Evolutionary conservation across 176 grass and related monocot genomes (phyloP).

Genomic region (Aegilops sharonensis): DNA sequence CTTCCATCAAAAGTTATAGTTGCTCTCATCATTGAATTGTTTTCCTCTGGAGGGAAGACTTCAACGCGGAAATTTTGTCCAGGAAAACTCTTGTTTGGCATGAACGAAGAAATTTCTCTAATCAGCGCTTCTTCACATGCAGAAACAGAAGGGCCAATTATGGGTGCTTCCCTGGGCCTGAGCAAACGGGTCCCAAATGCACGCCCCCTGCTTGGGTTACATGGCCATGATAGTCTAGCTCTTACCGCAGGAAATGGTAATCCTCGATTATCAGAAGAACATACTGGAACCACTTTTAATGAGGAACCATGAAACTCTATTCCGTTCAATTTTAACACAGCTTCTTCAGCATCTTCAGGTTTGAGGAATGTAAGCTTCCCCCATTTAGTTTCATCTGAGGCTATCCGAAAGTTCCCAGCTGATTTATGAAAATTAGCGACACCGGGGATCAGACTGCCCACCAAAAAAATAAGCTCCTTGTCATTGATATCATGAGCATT

Average conservation of each 20-base stretch:
- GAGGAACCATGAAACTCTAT: conserved; percentile 64
- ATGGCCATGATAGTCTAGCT: conserved; percentile 74
- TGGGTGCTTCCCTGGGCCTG: conserved; percentile 42
- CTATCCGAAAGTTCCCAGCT: conserved; percentile 34
- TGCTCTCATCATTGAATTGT: conserved; percentile 63
- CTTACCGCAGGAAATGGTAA: conserved; percentile 76
- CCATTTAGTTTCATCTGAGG: conserved; percentile 63
- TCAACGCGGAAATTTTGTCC: conserved; percentile 72
- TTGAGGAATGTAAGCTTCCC: conserved; percentile 77
- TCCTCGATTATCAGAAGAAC: conserved; percentile 28
- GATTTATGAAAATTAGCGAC: conserved; percentile 60
- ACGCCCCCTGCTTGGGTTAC: conserved; percentile 56
- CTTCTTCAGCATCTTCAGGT: conserved; percentile 65
- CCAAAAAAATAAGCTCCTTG: conserved; percentile 67
- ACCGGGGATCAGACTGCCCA: conserved; percentile 51
- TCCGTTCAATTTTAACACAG: conserved; percentile 63
- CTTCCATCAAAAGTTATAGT: conserved; percentile 74
- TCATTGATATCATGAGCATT: conserved; percentile 59
- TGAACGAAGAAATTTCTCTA: conserved; percentile 66
- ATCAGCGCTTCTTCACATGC: conserved; percentile 60
- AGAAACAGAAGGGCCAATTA: conserved; percentile 26
- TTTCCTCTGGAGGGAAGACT: conserved; percentile 56
- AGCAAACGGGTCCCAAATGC: conserved; percentile 57
- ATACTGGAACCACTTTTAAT: conserved; percentile 59
- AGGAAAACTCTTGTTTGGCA: conserved; percentile 75